Conservation (phyloP, 306 rosid species). For the Gastrolobium villosum region DNA sequence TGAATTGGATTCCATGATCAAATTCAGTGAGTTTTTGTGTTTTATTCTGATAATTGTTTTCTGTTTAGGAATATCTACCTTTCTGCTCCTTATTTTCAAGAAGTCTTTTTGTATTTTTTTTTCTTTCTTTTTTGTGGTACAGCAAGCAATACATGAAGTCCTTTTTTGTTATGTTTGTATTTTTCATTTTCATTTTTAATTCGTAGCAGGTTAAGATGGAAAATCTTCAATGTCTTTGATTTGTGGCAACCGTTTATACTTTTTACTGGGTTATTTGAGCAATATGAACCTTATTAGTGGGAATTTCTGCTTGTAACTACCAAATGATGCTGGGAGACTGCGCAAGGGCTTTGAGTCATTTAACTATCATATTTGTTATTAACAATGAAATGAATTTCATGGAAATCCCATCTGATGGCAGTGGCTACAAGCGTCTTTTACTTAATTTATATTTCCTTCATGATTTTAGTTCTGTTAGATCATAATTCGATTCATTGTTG, state of each 20-base stretch:
- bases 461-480: background rate
- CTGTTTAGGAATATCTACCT: background rate
- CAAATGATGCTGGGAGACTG: conserved; percentile 66
- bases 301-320: conserved; percentile 40
- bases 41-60: background rate
- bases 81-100: background rate
- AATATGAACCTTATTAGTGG: background rate
- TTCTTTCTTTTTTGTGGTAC: background rate
- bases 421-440: conserved; percentile 1
- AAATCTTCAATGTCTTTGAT: background rate
- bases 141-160: background rate
- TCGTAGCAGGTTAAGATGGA: background rate
- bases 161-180: background rate
- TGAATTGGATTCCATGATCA: conserved; percentile 27
- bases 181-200: background rate
- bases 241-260: background rate
- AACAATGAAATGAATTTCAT: conserved; percentile 53
- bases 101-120: background rate
- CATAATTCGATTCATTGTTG: background rate
- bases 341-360: conserved; percentile 71
- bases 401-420: conserved; percentile 69
- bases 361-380: conserved; percentile 35
- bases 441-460: background rate
- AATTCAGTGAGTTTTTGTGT: background rate
- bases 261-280: conserved; percentile 18